Percentiles rank a stretch among this genome's conserved stretches.
Evolutionary conservation across 1,284 basidiomycete genomes (phyloP).

Genomic region (Trametes polyzona): DNA sequence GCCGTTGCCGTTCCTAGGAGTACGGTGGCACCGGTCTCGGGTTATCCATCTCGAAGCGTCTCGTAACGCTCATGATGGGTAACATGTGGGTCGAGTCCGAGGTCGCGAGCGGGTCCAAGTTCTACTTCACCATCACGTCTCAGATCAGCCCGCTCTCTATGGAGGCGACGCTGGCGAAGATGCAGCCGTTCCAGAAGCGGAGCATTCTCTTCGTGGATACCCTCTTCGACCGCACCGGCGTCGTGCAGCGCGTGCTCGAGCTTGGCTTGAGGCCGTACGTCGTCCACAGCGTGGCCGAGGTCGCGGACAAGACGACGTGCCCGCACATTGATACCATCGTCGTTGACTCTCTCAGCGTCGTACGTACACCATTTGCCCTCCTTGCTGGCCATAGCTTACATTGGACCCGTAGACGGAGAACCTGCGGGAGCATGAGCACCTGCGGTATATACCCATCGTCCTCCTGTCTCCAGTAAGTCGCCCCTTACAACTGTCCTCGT

Average conservation of each 20-base stretch:
- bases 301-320: constrained; percentile 80
- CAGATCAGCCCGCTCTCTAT: constrained; percentile 79
- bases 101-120: constrained; percentile 90
- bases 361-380: constrained; percentile 47
- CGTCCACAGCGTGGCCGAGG: constrained; percentile 78
- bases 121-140: constrained; percentile 95
- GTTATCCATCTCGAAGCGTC: constrained; percentile 92
- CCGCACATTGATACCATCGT: constrained; percentile 96
- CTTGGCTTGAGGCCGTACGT: constrained; percentile 85
- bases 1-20: constrained; percentile 55
- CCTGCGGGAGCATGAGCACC: constrained; percentile 90
- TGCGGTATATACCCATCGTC: constrained; percentile 96
- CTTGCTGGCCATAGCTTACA: constrained; percentile 1
- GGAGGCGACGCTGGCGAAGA: constrained; percentile 75
- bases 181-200: constrained; percentile 78
- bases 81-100: constrained; percentile 99
- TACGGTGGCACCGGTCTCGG: constrained; percentile 98
- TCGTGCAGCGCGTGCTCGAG: constrained; percentile 79
- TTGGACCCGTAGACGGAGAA: constrained; percentile 69
- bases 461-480: constrained; percentile 76
- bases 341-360: constrained; percentile 85
- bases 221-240: constrained; percentile 74
- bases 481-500: not conserved
- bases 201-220: constrained; percentile 93
- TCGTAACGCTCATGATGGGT: constrained; percentile 97